These are phyloP conservation scores for Oryza meridionalis DNA, from an alignment of 176 grass and related monocot species.

Conservation along the genomic window DNA sequence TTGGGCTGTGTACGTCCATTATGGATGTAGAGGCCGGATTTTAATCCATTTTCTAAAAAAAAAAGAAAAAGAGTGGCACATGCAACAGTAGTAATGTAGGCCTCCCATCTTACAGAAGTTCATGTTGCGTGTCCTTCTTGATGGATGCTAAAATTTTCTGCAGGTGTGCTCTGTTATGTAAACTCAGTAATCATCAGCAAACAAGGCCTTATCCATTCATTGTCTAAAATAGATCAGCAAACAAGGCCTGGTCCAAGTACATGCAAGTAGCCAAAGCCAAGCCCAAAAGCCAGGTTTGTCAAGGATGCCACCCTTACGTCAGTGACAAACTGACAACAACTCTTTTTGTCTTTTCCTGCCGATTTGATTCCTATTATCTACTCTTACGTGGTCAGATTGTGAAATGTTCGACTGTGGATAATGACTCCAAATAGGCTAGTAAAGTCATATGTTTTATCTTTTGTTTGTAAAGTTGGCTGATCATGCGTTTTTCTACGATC, in stretches of 20 bases:
- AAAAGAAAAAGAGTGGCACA: no score
- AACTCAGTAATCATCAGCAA: not conserved
- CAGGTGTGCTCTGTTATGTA: not conserved
- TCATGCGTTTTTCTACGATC: slow-evolving; percentile 27
- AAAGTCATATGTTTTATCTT: slow-evolving; percentile 32
- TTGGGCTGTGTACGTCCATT: no score
- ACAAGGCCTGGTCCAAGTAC: slow-evolving; percentile 9
- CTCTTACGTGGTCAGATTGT: not conserved
- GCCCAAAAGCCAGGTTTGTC: not conserved
- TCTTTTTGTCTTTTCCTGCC: not conserved
- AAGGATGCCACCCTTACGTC: not conserved
- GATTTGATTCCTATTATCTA: slow-evolving; percentile 7
- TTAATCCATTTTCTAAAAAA: no score
- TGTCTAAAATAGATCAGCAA: no score
- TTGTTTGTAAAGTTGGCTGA: slow-evolving; percentile 21
- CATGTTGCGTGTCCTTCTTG: not conserved
- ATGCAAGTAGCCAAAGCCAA: not conserved
- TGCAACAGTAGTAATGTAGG: not conserved
- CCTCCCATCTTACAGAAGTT: not conserved
- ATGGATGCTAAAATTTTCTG: not conserved
- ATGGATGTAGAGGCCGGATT: no score
- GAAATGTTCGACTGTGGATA: slow-evolving; percentile 11
- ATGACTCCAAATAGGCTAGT: slow-evolving; percentile 5
- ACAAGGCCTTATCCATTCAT: slow-evolving; percentile 3
- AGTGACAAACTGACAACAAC: not conserved